phyloP scores from a whole-genome alignment of 306 rosid genomes.

The Sophora flavescens region DNA sequence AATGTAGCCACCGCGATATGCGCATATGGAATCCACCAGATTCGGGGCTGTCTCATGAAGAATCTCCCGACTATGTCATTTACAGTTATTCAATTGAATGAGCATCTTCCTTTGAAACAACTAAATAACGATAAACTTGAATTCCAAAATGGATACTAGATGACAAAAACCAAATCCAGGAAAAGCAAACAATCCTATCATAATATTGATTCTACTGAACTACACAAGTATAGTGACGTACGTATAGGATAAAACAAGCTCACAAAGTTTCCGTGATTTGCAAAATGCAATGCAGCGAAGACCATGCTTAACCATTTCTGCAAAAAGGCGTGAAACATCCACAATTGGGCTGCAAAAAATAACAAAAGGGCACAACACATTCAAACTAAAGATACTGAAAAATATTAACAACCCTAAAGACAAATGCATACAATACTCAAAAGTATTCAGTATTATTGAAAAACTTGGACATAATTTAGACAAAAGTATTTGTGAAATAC shows the following conservation, averaged over 20 bases:
- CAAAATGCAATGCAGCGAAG: slow-evolving; percentile 96
- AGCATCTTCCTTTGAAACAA: slow-evolving; percentile 35
- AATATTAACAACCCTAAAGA: slow-evolving; percentile 26
- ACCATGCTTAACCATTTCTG: slow-evolving; percentile 98
- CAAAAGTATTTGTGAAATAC: too few relatives aligned
- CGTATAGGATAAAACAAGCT: slow-evolving; percentile 85
- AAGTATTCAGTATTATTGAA: slow-evolving; percentile 28
- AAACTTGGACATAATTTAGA: too few relatives aligned
- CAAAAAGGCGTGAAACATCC: slow-evolving; percentile 78
- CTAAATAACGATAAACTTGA: slow-evolving; percentile 29
- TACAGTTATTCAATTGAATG: slow-evolving; percentile 41
- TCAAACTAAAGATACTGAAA: slow-evolving; percentile 41
- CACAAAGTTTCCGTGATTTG: slow-evolving; percentile 89
- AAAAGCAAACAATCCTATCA: slow-evolving; percentile 41
- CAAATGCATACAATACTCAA: slow-evolving; percentile 16
- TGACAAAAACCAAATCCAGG: slow-evolving; percentile 21
- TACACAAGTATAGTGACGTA: slow-evolving; percentile 61
- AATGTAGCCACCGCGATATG: slow-evolving; percentile 91
- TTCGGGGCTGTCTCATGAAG: slow-evolving; percentile 80
- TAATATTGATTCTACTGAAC: slow-evolving; percentile 39
- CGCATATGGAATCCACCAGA: slow-evolving; percentile 73
- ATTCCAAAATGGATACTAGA: slow-evolving; percentile 34
- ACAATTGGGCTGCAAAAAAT: slow-evolving; percentile 71
- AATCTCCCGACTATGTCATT: slow-evolving; percentile 78
- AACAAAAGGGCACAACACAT: slow-evolving; percentile 35